A percentile compares a stretch with the other conserved stretches of the same genome.
phyloP scores from a whole-genome alignment of 768 basidiomycete species.

The Hygrophoropsis aurantiaca region DNA sequence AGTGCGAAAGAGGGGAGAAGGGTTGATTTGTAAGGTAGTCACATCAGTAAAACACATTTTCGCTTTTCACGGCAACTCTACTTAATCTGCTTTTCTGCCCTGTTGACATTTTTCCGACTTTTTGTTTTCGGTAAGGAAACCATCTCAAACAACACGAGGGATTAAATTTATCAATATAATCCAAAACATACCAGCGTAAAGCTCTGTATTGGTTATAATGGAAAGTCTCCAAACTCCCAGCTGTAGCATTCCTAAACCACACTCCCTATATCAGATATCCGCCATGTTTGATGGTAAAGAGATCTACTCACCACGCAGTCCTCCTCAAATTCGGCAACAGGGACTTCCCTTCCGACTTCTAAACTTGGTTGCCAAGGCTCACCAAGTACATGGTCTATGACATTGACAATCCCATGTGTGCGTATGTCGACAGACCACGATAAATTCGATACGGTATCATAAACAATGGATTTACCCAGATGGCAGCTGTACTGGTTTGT shows the following conservation, averaged over 20 bases:
- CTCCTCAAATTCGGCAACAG: slow-evolving; percentile 48
- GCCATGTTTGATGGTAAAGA: neutral
- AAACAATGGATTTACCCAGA: slow-evolving; percentile 80
- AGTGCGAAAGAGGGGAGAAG: no score
- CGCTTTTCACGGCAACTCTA: no score
- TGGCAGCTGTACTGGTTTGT: slow-evolving; percentile 59
- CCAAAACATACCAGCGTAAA: no score
- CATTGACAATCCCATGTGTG: slow-evolving; percentile 73
- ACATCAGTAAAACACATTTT: no score
- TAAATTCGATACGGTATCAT: slow-evolving; percentile 86
- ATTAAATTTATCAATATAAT: no score
- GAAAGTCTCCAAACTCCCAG: slow-evolving; percentile 65
- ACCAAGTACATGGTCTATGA: slow-evolving; percentile 73
- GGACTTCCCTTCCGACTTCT: slow-evolving; percentile 65
- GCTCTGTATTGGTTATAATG: neutral
- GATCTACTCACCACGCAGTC: slow-evolving; percentile 66
- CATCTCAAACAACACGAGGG: no score
- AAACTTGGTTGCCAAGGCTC: slow-evolving; percentile 69
- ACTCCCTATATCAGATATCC: neutral
- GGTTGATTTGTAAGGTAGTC: no score
- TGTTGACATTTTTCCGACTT: no score
- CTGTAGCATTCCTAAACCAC: slow-evolving; percentile 59
- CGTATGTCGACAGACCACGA: slow-evolving; percentile 86
- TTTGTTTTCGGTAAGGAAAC: no score
- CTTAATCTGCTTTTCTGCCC: no score